These are phyloP conservation scores for Rhizopus sp. DNA, from an alignment of 371 early-diverging fungal genomes.

Conservation along the genomic window DNA sequence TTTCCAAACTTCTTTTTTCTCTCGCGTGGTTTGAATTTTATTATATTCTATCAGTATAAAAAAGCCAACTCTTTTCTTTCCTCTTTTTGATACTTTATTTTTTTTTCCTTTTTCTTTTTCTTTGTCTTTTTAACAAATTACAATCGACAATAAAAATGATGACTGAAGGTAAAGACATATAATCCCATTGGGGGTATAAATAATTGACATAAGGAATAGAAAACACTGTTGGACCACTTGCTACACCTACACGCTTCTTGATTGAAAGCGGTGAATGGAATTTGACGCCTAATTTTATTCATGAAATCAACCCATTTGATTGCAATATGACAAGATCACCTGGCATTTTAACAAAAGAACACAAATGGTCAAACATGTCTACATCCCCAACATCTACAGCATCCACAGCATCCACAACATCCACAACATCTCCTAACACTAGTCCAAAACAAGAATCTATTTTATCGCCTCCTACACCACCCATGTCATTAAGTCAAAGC, in stretches of 20 bases:
- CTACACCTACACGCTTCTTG: conserved; percentile 38
- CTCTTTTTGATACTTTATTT: background rate
- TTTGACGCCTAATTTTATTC: conserved; percentile 24
- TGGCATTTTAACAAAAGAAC: background rate
- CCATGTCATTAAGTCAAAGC: conserved; percentile 28
- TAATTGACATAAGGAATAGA: conserved; percentile 1
- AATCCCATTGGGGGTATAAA: background rate
- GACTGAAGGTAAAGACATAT: conserved; percentile 16
- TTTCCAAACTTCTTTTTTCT: background rate
- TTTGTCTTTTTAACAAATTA: background rate
- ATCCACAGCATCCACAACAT: too few relatives aligned
- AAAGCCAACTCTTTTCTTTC: background rate
- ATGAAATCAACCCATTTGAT: conserved; percentile 40
- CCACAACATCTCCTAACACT: too few relatives aligned
- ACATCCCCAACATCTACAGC: too few relatives aligned
- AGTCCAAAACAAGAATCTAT: conserved; percentile 1
- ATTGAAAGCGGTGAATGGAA: conserved; percentile 39
- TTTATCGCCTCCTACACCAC: conserved; percentile 19
- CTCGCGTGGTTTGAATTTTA: background rate
- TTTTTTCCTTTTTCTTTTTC: background rate
- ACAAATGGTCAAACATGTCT: background rate
- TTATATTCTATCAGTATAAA: background rate
- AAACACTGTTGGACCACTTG: conserved; percentile 18
- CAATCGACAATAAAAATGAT: conserved; percentile 5
- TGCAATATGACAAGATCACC: conserved; percentile 16